Percentiles rank a stretch among this genome's conserved stretches.
Conservation (phyloP, 2,329 filamentous ascomycete genomes). For the Alternaria hordeiaustralica region DNA sequence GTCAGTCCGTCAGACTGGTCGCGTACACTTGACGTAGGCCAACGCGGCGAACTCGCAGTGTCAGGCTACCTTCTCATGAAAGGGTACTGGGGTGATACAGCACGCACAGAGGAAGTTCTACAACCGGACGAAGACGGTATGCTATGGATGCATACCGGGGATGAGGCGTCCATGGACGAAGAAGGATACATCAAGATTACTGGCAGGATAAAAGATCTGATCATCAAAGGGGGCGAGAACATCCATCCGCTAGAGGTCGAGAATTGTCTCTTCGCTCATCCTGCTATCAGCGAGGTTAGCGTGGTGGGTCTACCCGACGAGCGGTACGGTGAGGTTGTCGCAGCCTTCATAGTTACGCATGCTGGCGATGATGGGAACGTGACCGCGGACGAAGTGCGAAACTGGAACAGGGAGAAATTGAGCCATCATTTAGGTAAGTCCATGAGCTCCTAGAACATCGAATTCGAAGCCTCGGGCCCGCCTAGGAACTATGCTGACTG, state of each 20-base stretch:
- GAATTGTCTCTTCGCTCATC: constrained; percentile 79
- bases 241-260: constrained; percentile 94
- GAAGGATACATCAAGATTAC: constrained; percentile 89
- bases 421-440: constrained; percentile 71
- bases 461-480: neutral
- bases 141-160: constrained; percentile 89
- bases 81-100: constrained; percentile 82
- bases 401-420: constrained; percentile 74
- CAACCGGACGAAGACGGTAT: constrained; percentile 62
- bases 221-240: constrained; percentile 94
- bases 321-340: constrained; percentile 84
- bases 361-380: constrained; percentile 49
- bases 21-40: constrained; percentile 66
- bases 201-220: constrained; percentile 91
- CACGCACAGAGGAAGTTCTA: constrained; percentile 72
- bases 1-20: constrained; percentile 71
- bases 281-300: constrained; percentile 74
- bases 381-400: constrained; percentile 65
- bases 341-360: constrained; percentile 74
- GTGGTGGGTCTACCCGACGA: constrained; percentile 86
- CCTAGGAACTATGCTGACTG: neutral
- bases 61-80: constrained; percentile 89
- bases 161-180: constrained; percentile 84
- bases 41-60: constrained; percentile 81
- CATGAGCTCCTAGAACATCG: neutral